Evolutionary conservation across 2,329 filamentous ascomycete genomes (phyloP), one percentile per base, ranked within the genome.

Genomic region (Colletotrichum graminicola): DNA sequence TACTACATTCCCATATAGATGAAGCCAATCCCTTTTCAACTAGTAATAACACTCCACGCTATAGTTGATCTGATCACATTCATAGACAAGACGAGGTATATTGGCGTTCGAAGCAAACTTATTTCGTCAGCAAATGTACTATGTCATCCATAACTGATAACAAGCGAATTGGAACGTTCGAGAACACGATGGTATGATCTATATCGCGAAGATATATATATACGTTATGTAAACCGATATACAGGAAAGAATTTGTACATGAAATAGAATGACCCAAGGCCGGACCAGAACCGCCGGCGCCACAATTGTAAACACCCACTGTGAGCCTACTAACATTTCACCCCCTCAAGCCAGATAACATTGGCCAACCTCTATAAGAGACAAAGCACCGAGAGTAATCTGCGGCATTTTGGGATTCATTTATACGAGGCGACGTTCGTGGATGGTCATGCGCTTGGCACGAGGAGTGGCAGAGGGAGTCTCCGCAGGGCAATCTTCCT

Each of bases 371-470:
- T 34, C 32, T 56, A 29, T 21, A 18, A 51, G 32, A 54, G 23
- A 45, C 32, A 23, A 34, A 7, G 49, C 36, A 49, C 51, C 59
- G 16, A 21, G 5, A 56, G 41, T 6, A 39, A 7, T 47, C 36
- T n/a, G 23, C 2, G 59, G 32, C n/a, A 11, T 51, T 29, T 18
- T 47, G 5, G 61, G n/a, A 41, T 18, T 26, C 8, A 3, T 32
- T 60, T 64, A 72, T 47, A 47, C 47, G 57, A 61, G 51, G 62
- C 72, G 72, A 59, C 72, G 72, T 62, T 73, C 72, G 62, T 73
- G 72, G 47, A 73, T 39, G 36, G 57, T 34, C 72, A 66, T 63
- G 66, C 72, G 72, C 72, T 73, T 73, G 66, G 49, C 71, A 36
- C 16, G 2, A 0, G 36, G 34, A 64, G 61, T 51, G 51, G 60